phyloP scores from a whole-genome alignment of 345 rosid genomes.

The Citrus trifoliata region DNA sequence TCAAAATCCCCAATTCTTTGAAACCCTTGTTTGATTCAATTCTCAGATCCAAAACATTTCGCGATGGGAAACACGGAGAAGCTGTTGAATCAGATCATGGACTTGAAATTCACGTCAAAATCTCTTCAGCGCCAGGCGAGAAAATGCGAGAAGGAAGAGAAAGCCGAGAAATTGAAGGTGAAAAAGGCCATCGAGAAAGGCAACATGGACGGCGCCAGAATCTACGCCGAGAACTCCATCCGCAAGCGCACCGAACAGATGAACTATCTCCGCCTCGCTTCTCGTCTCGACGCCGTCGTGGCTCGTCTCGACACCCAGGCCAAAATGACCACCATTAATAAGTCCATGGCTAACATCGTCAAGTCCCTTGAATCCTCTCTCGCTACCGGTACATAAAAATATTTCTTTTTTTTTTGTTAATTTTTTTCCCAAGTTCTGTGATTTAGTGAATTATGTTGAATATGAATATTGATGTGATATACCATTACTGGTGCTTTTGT shows the following conservation, averaged over 20 bases:
- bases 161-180: slow-evolving; percentile 88
- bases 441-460: background rate
- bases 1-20: background rate
- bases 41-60: background rate
- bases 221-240: slow-evolving; percentile 96
- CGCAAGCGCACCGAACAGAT: slow-evolving; percentile 96
- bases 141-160: slow-evolving; percentile 99
- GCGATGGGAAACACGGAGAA: slow-evolving; percentile 90
- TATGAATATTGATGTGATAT: too few relatives aligned
- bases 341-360: slow-evolving; percentile 84
- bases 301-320: slow-evolving; percentile 95
- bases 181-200: slow-evolving; percentile 99
- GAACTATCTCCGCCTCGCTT: slow-evolving; percentile 92
- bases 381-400: slow-evolving; percentile 57
- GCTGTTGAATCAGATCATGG: slow-evolving; percentile 93
- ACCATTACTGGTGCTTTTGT: background rate
- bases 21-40: background rate
- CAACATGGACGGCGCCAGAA: slow-evolving; percentile 96
- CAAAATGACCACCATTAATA: slow-evolving; percentile 86
- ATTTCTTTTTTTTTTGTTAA: background rate
- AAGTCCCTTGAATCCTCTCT: slow-evolving; percentile 93
- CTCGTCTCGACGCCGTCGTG: slow-evolving; percentile 93
- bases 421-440: background rate
- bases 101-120: slow-evolving; percentile 86
- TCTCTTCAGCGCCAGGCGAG: slow-evolving; percentile 84